Percentiles rank a stretch among this genome's conserved stretches.
Evolutionary conservation across 2,329 filamentous ascomycete species (phyloP).

Genomic region (Penicillium sp.): DNA sequence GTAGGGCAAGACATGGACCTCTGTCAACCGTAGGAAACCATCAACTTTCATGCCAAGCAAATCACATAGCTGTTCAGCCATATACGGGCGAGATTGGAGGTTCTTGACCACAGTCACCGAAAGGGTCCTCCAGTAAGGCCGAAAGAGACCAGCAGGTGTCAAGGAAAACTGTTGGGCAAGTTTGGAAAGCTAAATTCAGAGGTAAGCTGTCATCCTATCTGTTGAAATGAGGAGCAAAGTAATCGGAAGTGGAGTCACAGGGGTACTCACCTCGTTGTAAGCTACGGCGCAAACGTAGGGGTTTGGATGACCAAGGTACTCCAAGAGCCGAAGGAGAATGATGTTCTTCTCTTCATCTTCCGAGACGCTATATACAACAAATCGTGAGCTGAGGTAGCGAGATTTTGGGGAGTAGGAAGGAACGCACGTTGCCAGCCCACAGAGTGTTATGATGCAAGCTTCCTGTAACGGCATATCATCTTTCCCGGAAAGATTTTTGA

Average conservation of each 20-base stretch:
- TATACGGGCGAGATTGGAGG: conserved; percentile 75
- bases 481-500: conserved; percentile 71
- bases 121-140: conserved; percentile 84
- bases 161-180: conserved; percentile 66
- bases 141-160: conserved; percentile 68
- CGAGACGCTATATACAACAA: conserved; percentile 56
- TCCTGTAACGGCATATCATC: conserved; percentile 70
- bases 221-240: neutral
- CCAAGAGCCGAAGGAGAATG: conserved; percentile 76
- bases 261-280: conserved; percentile 67
- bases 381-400: neutral
- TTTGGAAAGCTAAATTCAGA: conserved; percentile 58
- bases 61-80: conserved; percentile 76
- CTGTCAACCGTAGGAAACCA: conserved; percentile 72
- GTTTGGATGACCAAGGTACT: conserved; percentile 83
- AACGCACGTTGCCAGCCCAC: conserved; percentile 70
- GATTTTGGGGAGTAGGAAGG: neutral
- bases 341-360: conserved; percentile 83
- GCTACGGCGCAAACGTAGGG: conserved; percentile 75
- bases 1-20: conserved; percentile 80
- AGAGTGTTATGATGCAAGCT: conserved; percentile 81
- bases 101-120: conserved; percentile 82
- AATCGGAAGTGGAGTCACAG: neutral
- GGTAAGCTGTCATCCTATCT: conserved; percentile 1
- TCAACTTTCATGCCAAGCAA: conserved; percentile 73